phyloP scores from a whole-genome alignment of 148 eudicot genomes.

The Nepenthes gracilis region DNA sequence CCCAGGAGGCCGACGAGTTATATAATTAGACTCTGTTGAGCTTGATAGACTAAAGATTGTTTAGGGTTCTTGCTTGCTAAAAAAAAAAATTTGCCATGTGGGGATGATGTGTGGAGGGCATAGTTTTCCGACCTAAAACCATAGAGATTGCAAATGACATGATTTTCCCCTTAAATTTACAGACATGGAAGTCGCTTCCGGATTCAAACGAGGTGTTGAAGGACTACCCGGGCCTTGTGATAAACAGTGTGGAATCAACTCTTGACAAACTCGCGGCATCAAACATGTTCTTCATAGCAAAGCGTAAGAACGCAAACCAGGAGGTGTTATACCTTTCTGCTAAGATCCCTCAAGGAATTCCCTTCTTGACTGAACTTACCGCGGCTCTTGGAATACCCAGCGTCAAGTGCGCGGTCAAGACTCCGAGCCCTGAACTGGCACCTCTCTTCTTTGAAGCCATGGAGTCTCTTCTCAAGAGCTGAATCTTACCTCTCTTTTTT shows the following conservation, averaged over 20 bases:
- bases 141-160: not conserved
- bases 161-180: conserved; percentile 7
- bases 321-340: conserved; percentile 92
- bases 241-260: conserved; percentile 68
- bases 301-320: conserved; percentile 82
- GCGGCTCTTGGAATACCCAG: conserved; percentile 67
- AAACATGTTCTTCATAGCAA: conserved; percentile 92
- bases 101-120: too few species aligned
- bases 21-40: too few species aligned
- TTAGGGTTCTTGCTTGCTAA: too few species aligned
- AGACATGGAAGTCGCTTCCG: conserved; percentile 98
- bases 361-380: conserved; percentile 87
- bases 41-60: too few species aligned
- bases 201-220: conserved; percentile 84
- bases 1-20: too few species aligned
- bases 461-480: conserved; percentile 58
- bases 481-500: not conserved
- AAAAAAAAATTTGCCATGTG: too few species aligned
- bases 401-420: conserved; percentile 78
- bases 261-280: conserved; percentile 59
- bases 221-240: conserved; percentile 58
- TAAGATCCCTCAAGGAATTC: conserved; percentile 73
- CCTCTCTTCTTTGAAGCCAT: conserved; percentile 88
- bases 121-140: too few species aligned
- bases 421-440: conserved; percentile 83